Evolutionary conservation across 2,329 filamentous ascomycete genomes (phyloP).

Genomic region (Colletotrichum sp.): DNA sequence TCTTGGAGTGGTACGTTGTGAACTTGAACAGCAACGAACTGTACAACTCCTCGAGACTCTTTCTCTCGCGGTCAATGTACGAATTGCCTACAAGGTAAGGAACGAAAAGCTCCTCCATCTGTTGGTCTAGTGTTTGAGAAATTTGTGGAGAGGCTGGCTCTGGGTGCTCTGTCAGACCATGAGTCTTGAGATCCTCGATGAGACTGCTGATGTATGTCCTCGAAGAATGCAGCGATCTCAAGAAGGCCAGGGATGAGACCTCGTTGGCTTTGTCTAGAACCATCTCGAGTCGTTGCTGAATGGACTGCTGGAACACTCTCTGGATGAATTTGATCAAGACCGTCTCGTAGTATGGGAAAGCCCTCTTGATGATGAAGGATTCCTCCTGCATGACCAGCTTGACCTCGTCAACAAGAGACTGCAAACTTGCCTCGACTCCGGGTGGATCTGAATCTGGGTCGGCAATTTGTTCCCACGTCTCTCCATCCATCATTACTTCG

Average conservation of each 20-base stretch:
- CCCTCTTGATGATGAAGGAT: constrained; percentile 93
- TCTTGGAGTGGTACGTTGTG: constrained; percentile 88
- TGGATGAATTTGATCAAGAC: constrained; percentile 94
- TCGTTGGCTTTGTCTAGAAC: constrained; percentile 93
- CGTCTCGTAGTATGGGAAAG: constrained; percentile 95
- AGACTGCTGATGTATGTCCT: constrained; percentile 86
- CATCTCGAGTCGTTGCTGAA: constrained; percentile 94
- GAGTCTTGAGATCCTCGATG: constrained; percentile 91
- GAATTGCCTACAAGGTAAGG: constrained; percentile 73
- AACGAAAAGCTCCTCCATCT: constrained; percentile 79
- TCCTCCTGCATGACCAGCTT: constrained; percentile 96
- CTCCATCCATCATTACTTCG: constrained; percentile 76
- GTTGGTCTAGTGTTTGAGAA: constrained; percentile 74
- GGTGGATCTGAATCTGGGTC: constrained; percentile 94
- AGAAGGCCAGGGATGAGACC: constrained; percentile 89
- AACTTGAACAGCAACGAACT: constrained; percentile 96
- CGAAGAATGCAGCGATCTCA: constrained; percentile 89
- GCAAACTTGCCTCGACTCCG: constrained; percentile 88
- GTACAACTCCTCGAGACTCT: constrained; percentile 79
- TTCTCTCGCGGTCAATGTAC: constrained; percentile 73
- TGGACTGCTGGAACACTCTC: constrained; percentile 95
- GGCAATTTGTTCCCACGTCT: constrained; percentile 89
- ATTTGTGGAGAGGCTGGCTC: constrained; percentile 89
- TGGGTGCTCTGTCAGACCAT: constrained; percentile 93
- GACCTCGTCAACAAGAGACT: constrained; percentile 92